A percentile compares a stretch with the other conserved stretches of the same genome.
phyloP scores from a whole-genome alignment of 2,329 filamentous ascomycete species.

The Teratosphaeria epicoccoides region DNA sequence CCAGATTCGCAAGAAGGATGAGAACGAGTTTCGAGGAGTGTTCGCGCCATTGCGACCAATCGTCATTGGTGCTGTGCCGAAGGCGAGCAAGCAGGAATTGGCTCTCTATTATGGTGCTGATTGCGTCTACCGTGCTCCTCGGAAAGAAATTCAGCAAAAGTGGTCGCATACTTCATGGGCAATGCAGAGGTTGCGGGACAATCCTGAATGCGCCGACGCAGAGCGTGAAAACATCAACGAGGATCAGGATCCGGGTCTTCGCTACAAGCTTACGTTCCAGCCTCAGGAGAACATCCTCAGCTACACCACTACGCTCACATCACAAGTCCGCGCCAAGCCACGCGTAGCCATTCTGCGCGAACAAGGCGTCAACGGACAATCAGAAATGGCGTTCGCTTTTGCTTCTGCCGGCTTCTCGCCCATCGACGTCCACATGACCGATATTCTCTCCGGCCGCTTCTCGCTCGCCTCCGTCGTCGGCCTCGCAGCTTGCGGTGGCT shows the following conservation, averaged over 20 bases:
- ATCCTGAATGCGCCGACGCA: conserved; percentile 72
- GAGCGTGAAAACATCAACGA: conserved; percentile 70
- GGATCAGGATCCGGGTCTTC: conserved; percentile 67
- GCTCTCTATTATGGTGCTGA: conserved; percentile 61
- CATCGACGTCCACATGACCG: conserved; percentile 94
- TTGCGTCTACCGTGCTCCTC: conserved; percentile 57
- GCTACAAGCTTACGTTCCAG: conserved; percentile 71
- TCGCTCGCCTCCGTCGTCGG: conserved; percentile 76
- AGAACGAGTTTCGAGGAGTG: conserved; percentile 75
- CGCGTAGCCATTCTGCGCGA: conserved; percentile 88
- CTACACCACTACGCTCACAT: conserved; percentile 51
- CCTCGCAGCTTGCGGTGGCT: conserved; percentile 88
- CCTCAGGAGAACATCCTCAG: conserved; percentile 68
- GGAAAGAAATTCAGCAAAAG: conserved; percentile 68
- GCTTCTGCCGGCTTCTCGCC: conserved; percentile 80
- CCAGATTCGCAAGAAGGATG: conserved; percentile 78
- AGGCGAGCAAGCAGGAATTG: conserved; percentile 60
- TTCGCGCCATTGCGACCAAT: conserved; percentile 76
- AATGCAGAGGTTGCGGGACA: conserved; percentile 85
- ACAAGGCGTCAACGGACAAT: conserved; percentile 88
- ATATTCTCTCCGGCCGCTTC: conserved; percentile 66
- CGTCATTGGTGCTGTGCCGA: conserved; percentile 69
- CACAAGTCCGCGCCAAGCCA: conserved; percentile 52
- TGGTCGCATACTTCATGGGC: conserved; percentile 84
- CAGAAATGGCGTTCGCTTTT: conserved; percentile 98